Evolutionary conservation across 164 flowering plant genomes (phyloP).

Genomic region (Chloranthus sessilifolius): DNA sequence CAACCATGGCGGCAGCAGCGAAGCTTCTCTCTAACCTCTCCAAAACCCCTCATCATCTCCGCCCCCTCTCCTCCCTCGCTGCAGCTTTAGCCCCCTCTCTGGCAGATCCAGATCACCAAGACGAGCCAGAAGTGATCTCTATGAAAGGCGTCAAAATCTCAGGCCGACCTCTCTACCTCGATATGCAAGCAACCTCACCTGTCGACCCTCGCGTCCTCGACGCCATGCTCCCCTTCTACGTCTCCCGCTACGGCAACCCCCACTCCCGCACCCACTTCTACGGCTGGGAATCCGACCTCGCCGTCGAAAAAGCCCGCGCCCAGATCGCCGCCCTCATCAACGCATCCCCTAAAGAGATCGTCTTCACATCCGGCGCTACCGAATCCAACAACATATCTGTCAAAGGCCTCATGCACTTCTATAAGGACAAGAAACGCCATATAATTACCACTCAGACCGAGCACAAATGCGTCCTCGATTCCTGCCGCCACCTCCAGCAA

Average conservation of each 20-base stretch:
- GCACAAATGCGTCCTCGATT: constrained; percentile 97
- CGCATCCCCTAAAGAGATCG: constrained; percentile 84
- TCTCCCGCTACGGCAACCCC: constrained; percentile 82
- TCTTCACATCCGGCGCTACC: constrained; percentile 98
- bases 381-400: constrained; percentile 91
- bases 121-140: constrained; percentile 28
- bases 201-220: constrained; percentile 92
- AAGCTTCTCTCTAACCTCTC: constrained; percentile 27
- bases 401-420: constrained; percentile 82
- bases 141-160: constrained; percentile 84
- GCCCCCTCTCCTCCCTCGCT: constrained; percentile 43
- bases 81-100: constrained; percentile 16
- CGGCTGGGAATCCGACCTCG: constrained; percentile 95
- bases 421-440: constrained; percentile 70
- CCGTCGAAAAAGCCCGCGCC: constrained; percentile 72
- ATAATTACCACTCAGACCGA: constrained; percentile 96
- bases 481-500: constrained; percentile 87
- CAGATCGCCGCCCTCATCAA: constrained; percentile 69
- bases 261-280: constrained; percentile 95
- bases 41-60: constrained; percentile 13
- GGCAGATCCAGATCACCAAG: constrained; percentile 9
- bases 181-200: constrained; percentile 93
- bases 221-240: constrained; percentile 77
- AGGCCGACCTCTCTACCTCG: constrained; percentile 84
- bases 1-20: too few relatives aligned